Evolutionary conservation across 108 stramenopile genomes (phyloP), one percentile per base, ranked within the genome.

Genomic region (Cyclostephanos tholiformis): DNA sequence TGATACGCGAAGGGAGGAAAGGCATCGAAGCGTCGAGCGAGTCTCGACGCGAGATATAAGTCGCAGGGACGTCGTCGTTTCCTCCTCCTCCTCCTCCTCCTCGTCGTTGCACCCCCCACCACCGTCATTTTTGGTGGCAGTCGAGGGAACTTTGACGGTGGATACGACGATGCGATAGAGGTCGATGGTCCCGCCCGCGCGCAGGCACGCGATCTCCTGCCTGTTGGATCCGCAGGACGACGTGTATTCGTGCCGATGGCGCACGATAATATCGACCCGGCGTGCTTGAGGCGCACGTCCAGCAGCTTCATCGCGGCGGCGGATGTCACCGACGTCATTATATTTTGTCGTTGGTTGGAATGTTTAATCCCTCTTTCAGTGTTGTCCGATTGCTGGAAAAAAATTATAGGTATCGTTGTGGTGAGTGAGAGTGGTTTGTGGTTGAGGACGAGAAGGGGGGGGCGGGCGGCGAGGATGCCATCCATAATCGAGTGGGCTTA

Each of bases 181-280:
- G 56, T 95, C 94, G 27, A 95, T 70, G 25, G 87, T 85, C 4
- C 94, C 94, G 13, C 89, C 85, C n/a, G 90, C 72, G 25, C 86
- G 80, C 35, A 86, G 74, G 12, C 90, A 72, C 32, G 76, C 77
- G 53, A 95, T 79, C 68, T 95, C 88, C 57, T 87, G 85, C 3
- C 36, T 58, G 17, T 69, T 69, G 7, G 63, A 44, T 9, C 68
- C 67, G 65, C 65, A 46, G 0, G 46, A 27, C 17, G 67, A 58
- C 22, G 91, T 83, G 71, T 88, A 93, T 72, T 90, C 89, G 26
- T n/a, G n/a, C 92, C 92, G 50, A 88, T 75, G 65, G 76, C 57
- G 2, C 85, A 87, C 36, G 75, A 23, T 10, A 88, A 30, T 44
- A 91, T 89, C 10, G 89, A 86, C 20, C 71, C 63, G 27, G 87